These are phyloP conservation scores for Phlebiopsis flavidoalba DNA, from an alignment of 768 basidiomycete genomes.

Conservation along the genomic window DNA sequence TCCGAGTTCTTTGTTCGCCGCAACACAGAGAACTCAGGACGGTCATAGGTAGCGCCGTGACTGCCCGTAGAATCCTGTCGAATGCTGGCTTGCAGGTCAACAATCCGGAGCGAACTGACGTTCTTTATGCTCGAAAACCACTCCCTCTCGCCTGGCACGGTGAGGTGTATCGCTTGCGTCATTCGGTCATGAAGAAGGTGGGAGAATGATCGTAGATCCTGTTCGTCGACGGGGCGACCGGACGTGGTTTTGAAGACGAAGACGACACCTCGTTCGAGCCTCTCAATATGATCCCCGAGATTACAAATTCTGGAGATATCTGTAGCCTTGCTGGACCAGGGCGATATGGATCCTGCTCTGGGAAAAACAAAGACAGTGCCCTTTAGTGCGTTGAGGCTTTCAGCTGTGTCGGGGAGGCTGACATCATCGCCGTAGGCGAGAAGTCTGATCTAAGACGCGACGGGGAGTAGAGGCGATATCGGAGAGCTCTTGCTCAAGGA, in stretches of 20 bases:
- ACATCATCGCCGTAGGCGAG: constrained; percentile 83
- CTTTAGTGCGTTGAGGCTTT: constrained; percentile 25
- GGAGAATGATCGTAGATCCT: constrained; percentile 50
- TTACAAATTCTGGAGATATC: constrained; percentile 90
- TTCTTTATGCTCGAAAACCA: constrained; percentile 55
- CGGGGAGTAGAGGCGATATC: constrained; percentile 39
- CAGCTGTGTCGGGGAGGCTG: constrained; percentile 39
- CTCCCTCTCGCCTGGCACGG: constrained; percentile 52
- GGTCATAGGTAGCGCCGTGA: constrained; percentile 52
- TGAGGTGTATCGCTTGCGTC: constrained; percentile 75
- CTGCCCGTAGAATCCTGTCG: too few species aligned
- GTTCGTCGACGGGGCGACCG: constrained; percentile 34
- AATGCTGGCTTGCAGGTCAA: constrained; percentile 48
- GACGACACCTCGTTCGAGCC: constrained; percentile 81
- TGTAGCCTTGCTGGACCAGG: constrained; percentile 99
- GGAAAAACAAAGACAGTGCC: constrained; percentile 74
- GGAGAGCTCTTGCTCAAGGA: constrained; percentile 42
- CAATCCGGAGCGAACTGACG: constrained; percentile 64
- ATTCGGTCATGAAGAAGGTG: constrained; percentile 90
- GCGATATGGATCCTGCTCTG: constrained; percentile 87
- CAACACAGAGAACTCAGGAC: too few species aligned
- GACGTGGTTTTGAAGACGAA: constrained; percentile 55
- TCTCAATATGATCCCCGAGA: constrained; percentile 62
- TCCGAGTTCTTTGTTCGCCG: constrained; percentile 81
- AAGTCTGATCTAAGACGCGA: constrained; percentile 58